Evolutionary conservation across 768 basidiomycete genomes (phyloP), one percentile per base, ranked within the genome.

Genomic region (Suillus brevipes): DNA sequence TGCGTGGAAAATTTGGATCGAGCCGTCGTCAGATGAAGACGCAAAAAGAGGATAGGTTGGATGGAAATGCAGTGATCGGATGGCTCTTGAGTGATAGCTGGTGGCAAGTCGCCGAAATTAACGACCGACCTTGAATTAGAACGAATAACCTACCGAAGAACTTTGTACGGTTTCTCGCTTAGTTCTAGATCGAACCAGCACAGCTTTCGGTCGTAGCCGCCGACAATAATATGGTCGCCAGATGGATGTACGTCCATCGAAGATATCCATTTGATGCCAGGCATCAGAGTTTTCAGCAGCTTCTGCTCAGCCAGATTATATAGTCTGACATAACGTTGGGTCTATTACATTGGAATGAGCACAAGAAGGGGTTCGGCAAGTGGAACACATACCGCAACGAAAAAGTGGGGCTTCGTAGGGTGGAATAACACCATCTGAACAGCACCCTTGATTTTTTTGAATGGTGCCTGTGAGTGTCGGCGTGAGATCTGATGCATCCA

Each of bases 121-220:
- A 70, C 4, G 10, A 55, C 18, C 64, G 52, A 59, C 58, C 64
- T 64, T 62, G 36, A 40, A 12, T 10, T 18, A 7, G 60, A 18
- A n/a, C 38, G 31, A 63, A 55, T 52, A 43, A 64, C 65, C 61
- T 76, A 94, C 95, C 94, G 87, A 70, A 99, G 80, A 62, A 97
- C 88, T 80, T 97, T 98, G 85, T 97, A 99, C 1, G 97, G 97
- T 76, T 97, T 97, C 67, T 93, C 91, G 70, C 91, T 94, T 63
- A 99, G 87, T 73, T 99, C 97, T 68, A 99, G 82, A 80, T 99
- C 97, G 77, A 99, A 99, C 97, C 97, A 99, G 76, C 95, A 96
- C 18, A 99, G 80, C 77, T 98, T 97, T 70, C 92, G 90, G 80
- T 99, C 97, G 77, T 99, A 99, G 56, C 94, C 94, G 65, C 97